Conservation (phyloP, 371 early-diverging fungal genomes). For the Saksenaea vasiformis region DNA sequence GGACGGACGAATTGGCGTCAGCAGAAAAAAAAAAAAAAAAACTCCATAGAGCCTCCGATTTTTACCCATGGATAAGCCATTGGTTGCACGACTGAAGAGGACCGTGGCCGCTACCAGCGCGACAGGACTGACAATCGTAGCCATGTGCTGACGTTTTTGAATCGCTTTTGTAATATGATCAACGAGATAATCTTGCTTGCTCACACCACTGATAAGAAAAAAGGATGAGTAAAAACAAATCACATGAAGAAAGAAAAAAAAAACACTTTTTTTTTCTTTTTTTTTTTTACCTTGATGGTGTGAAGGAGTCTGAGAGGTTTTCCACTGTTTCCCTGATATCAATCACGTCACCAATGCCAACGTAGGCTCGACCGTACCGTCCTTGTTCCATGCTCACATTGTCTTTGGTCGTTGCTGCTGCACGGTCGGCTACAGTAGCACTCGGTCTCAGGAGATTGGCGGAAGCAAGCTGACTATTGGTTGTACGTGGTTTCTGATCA, state of each 20-base stretch:
- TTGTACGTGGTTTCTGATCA: conserved; percentile 41
- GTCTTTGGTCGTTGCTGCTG: conserved; percentile 36
- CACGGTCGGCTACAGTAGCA: conserved; percentile 35
- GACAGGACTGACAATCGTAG: conserved; percentile 41
- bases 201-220: background rate
- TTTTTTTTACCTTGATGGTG: background rate
- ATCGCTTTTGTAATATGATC: conserved; percentile 33
- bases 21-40: too few species aligned
- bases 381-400: conserved; percentile 11
- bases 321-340: conserved; percentile 23
- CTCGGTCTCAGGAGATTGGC: conserved; percentile 36
- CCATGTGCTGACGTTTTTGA: conserved; percentile 42
- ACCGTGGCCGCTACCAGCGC: conserved; percentile 47
- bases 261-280: background rate
- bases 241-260: background rate
- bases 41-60: background rate
- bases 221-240: background rate
- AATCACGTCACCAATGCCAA: conserved; percentile 42
- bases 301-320: conserved; percentile 5
- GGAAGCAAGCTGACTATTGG: conserved; percentile 4
- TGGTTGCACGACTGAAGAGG: conserved; percentile 36
- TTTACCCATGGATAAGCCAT: conserved; percentile 39
- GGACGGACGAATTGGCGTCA: background rate
- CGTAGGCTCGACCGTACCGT: conserved; percentile 48
- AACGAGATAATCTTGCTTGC: background rate